These are phyloP conservation scores for Beauveria bassiana DNA, from an alignment of 2,329 filamentous ascomycete genomes.

Conservation along the genomic window DNA sequence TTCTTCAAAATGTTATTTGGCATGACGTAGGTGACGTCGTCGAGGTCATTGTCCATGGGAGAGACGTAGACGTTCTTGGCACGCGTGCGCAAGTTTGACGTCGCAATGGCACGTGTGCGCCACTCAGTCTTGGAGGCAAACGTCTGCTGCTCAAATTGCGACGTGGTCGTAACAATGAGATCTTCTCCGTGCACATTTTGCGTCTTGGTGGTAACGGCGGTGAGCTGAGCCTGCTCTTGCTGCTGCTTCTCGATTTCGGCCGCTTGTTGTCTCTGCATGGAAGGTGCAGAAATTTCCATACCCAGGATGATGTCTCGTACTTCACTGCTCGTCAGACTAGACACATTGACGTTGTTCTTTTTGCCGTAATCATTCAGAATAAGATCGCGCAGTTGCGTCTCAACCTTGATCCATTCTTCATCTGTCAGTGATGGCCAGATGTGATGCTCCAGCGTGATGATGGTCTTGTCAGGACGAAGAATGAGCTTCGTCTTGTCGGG, in stretches of 20 bases:
- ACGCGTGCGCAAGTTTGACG: slow-evolving; percentile 85
- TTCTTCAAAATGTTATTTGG: slow-evolving; percentile 97
- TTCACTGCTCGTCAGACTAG: slow-evolving; percentile 91
- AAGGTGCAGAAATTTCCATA: slow-evolving; percentile 98
- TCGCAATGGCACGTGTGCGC: slow-evolving; percentile 93
- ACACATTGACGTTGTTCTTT: slow-evolving; percentile 99
- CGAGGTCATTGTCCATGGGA: slow-evolving; percentile 83
- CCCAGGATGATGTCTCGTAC: slow-evolving; percentile 96
- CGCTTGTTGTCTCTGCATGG: slow-evolving; percentile 95
- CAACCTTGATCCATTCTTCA: slow-evolving; percentile 99
- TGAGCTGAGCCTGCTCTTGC: slow-evolving; percentile 92
- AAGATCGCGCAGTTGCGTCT: slow-evolving; percentile 87
- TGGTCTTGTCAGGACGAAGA: slow-evolving; percentile 89
- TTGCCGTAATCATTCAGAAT: slow-evolving; percentile 98
- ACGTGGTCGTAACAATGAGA: slow-evolving; percentile 96
- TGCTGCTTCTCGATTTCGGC: slow-evolving; percentile 99
- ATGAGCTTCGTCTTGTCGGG: slow-evolving; percentile 97
- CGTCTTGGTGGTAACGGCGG: slow-evolving; percentile 95
- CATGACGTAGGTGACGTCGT: slow-evolving; percentile 95
- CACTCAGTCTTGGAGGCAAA: slow-evolving; percentile 99
- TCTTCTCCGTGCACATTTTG: slow-evolving; percentile 96
- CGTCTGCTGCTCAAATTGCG: slow-evolving; percentile 93
- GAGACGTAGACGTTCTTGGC: slow-evolving; percentile 99
- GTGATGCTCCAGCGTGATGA: slow-evolving; percentile 97
- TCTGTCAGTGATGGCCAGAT: slow-evolving; percentile 95